Percentiles rank a stretch among this genome's conserved stretches.
Conservation (phyloP, 140 eudicot species). For the Anethum foeniculum region DNA sequence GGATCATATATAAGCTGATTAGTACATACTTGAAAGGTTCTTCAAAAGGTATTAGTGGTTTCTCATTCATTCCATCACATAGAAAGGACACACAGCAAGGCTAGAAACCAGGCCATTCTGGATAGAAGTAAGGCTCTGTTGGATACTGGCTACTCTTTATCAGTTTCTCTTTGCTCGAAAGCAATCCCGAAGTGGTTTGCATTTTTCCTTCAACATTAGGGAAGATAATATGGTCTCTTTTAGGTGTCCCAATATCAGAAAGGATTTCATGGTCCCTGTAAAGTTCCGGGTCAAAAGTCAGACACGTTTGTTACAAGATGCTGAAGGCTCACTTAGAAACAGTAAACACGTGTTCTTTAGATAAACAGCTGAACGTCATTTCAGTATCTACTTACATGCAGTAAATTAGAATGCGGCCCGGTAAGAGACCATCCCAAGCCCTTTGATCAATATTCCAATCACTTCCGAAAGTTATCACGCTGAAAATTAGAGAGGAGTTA, state of each 20-base stretch:
- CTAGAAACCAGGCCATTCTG: too few relatives aligned
- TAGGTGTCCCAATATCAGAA: conserved; percentile 50
- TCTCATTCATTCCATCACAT: neutral
- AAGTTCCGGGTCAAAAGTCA: conserved; percentile 14
- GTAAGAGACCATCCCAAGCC: conserved; percentile 75
- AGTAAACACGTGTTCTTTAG: neutral
- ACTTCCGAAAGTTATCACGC: conserved; percentile 39
- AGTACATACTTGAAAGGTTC: neutral
- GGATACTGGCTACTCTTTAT: conserved; percentile 37
- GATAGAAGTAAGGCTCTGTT: too few relatives aligned
- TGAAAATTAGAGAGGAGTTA: conserved; percentile 17
- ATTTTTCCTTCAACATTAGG: conserved; percentile 31
- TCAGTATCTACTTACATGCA: conserved; percentile 48
- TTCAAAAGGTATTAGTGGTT: neutral
- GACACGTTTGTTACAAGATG: conserved; percentile 1
- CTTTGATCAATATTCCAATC: conserved; percentile 35
- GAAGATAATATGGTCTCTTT: conserved; percentile 56
- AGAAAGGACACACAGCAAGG: neutral
- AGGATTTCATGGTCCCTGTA: conserved; percentile 62
- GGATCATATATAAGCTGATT: too few relatives aligned
- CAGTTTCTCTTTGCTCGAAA: conserved; percentile 15
- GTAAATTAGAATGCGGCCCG: conserved; percentile 58
- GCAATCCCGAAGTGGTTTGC: conserved; percentile 15
- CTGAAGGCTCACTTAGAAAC: neutral
- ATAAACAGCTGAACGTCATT: neutral